Evolutionary conservation across 2,329 filamentous ascomycete genomes (phyloP).

Genomic region (Fusarium oligoseptatum): DNA sequence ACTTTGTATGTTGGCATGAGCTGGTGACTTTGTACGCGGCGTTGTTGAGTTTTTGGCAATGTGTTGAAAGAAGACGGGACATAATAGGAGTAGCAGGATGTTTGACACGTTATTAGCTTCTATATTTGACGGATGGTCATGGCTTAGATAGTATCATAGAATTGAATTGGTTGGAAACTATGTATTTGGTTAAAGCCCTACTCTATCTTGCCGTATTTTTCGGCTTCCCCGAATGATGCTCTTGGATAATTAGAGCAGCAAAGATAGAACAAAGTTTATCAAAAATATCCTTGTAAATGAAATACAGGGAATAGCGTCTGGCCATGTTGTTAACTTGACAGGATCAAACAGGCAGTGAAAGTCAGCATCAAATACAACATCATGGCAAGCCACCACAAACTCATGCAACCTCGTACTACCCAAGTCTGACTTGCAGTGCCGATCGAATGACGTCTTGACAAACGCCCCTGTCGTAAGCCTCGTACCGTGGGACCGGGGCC

Average conservation of each 20-base stretch:
- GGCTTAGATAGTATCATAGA: background rate
- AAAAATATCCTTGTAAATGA: background rate
- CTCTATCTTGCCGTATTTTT: background rate
- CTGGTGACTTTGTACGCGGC: background rate
- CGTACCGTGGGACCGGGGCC: background rate
- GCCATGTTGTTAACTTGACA: background rate
- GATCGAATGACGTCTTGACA: constrained; percentile 7
- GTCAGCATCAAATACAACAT: background rate
- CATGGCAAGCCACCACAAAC: background rate
- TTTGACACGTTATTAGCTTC: background rate
- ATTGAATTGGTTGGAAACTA: background rate
- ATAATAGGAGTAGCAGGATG: too few relatives aligned
- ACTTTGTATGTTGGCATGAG: background rate
- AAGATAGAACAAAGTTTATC: background rate
- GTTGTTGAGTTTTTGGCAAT: background rate
- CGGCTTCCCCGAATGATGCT: background rate
- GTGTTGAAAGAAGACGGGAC: background rate
- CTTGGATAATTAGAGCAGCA: too few relatives aligned
- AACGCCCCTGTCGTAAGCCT: background rate
- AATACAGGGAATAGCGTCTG: background rate
- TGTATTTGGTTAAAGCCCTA: background rate
- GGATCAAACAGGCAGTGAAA: background rate
- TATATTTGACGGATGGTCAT: background rate
- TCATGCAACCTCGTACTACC: background rate
- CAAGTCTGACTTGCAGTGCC: constrained; percentile 6